Conservation (phyloP, 495 filamentous ascomycete species). For the Lophiotrema nucula region DNA sequence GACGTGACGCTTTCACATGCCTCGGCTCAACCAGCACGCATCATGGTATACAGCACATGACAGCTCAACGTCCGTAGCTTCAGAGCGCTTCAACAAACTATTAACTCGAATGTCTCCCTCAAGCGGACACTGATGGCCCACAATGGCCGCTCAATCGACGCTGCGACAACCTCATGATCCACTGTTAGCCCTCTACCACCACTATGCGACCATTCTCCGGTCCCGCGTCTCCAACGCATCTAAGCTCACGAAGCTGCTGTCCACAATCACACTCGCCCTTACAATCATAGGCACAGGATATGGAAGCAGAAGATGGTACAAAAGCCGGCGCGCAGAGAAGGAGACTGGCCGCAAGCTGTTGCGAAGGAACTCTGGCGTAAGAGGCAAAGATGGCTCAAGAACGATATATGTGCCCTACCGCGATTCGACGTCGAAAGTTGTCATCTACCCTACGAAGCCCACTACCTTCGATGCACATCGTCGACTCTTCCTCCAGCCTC, state of each 20-base stretch:
- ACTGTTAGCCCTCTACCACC: slow-evolving; percentile 63
- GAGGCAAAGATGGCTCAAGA: slow-evolving; percentile 88
- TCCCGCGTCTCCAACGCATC: slow-evolving; percentile 61
- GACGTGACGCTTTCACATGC: slow-evolving; percentile 25
- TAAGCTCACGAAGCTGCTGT: slow-evolving; percentile 66
- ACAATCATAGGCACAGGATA: slow-evolving; percentile 75
- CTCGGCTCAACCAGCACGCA: slow-evolving; percentile 11
- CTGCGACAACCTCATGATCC: slow-evolving; percentile 69
- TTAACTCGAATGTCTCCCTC: slow-evolving; percentile 5
- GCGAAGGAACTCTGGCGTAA: slow-evolving; percentile 86
- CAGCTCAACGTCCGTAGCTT: neutral
- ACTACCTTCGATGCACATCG: slow-evolving; percentile 96
- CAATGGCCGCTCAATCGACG: slow-evolving; percentile 86
- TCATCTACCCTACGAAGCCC: slow-evolving; percentile 86
- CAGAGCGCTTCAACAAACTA: neutral
- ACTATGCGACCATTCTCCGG: slow-evolving; percentile 63
- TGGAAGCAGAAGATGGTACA: slow-evolving; percentile 73
- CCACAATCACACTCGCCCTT: slow-evolving; percentile 68
- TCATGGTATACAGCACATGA: slow-evolving; percentile 1
- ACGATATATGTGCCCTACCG: slow-evolving; percentile 94
- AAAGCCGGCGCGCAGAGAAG: slow-evolving; percentile 66
- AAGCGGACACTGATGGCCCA: slow-evolving; percentile 18
- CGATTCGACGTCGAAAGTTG: slow-evolving; percentile 78
- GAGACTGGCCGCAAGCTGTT: slow-evolving; percentile 76
- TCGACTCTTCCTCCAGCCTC: slow-evolving; percentile 87